Evolutionary conservation across 371 early-diverging fungal species (phyloP).

Genomic region (Actinomortierella ambigua): DNA sequence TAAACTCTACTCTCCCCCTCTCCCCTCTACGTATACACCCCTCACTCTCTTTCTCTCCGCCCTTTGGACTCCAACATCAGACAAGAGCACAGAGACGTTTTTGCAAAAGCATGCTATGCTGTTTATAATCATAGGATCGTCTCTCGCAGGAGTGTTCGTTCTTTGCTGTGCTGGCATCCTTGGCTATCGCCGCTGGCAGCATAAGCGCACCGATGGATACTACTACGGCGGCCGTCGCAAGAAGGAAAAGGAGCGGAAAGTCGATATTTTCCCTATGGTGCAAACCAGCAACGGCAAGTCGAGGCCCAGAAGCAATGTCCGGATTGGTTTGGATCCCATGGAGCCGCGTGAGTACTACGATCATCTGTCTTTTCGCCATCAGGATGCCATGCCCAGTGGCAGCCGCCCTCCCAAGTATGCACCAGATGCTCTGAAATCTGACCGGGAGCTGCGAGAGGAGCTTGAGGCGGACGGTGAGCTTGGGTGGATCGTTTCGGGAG

Average conservation of each 20-base stretch:
- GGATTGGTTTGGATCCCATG: slow-evolving; percentile 35
- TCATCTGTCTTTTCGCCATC: slow-evolving; percentile 1
- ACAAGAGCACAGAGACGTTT: slow-evolving; percentile 16
- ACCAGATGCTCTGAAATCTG: slow-evolving; percentile 18
- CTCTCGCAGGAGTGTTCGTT: slow-evolving; percentile 6
- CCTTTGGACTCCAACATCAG: slow-evolving; percentile 6
- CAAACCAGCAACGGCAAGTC: slow-evolving; percentile 11
- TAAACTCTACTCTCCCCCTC: no score
- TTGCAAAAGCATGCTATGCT: slow-evolving; percentile 13
- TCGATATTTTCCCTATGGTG: slow-evolving; percentile 26
- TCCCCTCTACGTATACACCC: not conserved
- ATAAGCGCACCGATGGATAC: no score
- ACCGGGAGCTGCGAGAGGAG: slow-evolving; percentile 31
- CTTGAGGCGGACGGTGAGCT: slow-evolving; percentile 24
- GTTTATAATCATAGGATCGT: slow-evolving; percentile 17
- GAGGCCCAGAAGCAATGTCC: slow-evolving; percentile 21
- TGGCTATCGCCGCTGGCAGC: slow-evolving; percentile 16
- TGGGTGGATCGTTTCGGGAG: no score
- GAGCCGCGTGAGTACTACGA: not conserved
- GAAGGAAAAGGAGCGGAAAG: slow-evolving; percentile 9
- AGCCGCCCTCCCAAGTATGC: slow-evolving; percentile 19
- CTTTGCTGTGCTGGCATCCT: slow-evolving; percentile 22
- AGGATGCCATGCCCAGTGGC: slow-evolving; percentile 8
- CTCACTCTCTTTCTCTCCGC: not conserved
- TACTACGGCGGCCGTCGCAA: slow-evolving; percentile 2